Percentiles rank a stretch among this genome's conserved stretches.
phyloP scores from a whole-genome alignment of 129 eudicot genomes.

The Artemisia argyi region DNA sequence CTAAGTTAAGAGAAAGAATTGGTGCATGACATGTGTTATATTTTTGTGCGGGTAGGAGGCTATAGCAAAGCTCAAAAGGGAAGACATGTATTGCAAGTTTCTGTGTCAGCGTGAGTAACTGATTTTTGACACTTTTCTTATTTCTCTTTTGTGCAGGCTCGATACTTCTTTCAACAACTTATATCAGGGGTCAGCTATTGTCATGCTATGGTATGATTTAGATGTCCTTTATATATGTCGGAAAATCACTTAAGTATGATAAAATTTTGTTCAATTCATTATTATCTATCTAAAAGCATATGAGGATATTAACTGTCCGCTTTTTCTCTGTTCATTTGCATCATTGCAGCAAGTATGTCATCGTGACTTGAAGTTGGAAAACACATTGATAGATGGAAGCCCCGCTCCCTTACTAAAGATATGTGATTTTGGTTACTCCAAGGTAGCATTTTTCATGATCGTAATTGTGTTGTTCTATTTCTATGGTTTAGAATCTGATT shows the following conservation, averaged over 20 bases:
- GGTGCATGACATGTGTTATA: too few relatives aligned
- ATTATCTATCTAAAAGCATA: constrained; percentile 8
- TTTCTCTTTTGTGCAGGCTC: constrained; percentile 35
- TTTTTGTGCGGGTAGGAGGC: neutral
- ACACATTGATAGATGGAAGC: constrained; percentile 72
- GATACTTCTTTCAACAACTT: constrained; percentile 57
- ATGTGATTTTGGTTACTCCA: constrained; percentile 85
- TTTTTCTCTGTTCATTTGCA: constrained; percentile 16
- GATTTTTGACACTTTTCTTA: neutral
- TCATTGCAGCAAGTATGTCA: constrained; percentile 76
- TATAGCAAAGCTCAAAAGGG: neutral
- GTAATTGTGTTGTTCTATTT: neutral
- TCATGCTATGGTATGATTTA: constrained; percentile 51
- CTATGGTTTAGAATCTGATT: neutral
- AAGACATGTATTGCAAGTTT: neutral
- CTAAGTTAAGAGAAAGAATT: too few relatives aligned
- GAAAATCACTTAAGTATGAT: neutral
- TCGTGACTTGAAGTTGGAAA: constrained; percentile 77
- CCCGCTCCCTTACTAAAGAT: constrained; percentile 74
- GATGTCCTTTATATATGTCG: constrained; percentile 13
- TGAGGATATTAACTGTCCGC: neutral
- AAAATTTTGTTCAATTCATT: neutral
- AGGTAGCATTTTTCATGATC: constrained; percentile 36
- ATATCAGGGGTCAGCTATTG: constrained; percentile 73
- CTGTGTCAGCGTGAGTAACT: neutral